A percentile compares a stretch with the other conserved stretches of the same genome.
These are phyloP conservation scores for Colletotrichum destructivum DNA, from an alignment of 2,329 filamentous ascomycete genomes.

Conservation along the genomic window DNA sequence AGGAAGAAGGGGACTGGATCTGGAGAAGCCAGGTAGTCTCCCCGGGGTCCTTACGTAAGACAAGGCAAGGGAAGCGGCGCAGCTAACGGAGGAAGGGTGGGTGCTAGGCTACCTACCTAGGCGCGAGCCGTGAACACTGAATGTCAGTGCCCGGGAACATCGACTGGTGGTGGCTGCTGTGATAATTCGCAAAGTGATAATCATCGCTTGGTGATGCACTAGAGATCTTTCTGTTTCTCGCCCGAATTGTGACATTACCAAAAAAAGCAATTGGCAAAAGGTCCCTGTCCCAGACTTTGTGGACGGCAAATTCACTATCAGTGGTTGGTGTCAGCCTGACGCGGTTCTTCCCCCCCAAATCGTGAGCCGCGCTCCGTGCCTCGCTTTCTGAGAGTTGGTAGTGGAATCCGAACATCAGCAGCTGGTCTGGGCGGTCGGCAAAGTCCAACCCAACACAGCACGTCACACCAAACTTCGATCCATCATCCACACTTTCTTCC, in stretches of 20 bases:
- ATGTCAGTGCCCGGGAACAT: background rate
- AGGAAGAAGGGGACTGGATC: constrained; percentile 9
- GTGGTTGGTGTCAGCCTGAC: constrained; percentile 38
- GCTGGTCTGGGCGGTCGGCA: constrained; percentile 40
- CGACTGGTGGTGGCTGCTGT: background rate
- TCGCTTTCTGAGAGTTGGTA: constrained; percentile 31
- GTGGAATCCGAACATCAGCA: constrained; percentile 32
- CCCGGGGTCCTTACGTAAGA: constrained; percentile 24
- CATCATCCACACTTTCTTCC: constrained; percentile 24
- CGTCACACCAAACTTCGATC: constrained; percentile 16
- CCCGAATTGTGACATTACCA: background rate
- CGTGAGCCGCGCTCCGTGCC: constrained; percentile 38
- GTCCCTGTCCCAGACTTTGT: background rate
- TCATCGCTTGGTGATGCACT: background rate
- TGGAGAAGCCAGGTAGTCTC: constrained; percentile 11
- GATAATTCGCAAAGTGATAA: background rate
- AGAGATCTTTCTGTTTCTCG: background rate
- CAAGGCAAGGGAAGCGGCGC: background rate
- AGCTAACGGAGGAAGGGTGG: background rate
- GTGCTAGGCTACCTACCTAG: background rate
- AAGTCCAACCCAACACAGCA: constrained; percentile 33
- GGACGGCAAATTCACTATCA: constrained; percentile 7
- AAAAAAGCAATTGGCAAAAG: background rate
- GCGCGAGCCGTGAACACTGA: background rate
- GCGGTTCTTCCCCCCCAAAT: constrained; percentile 34